These are phyloP conservation scores for Scenedesmus sp. DNA, from an alignment of 163 green algal genomes.

Conservation along the genomic window DNA sequence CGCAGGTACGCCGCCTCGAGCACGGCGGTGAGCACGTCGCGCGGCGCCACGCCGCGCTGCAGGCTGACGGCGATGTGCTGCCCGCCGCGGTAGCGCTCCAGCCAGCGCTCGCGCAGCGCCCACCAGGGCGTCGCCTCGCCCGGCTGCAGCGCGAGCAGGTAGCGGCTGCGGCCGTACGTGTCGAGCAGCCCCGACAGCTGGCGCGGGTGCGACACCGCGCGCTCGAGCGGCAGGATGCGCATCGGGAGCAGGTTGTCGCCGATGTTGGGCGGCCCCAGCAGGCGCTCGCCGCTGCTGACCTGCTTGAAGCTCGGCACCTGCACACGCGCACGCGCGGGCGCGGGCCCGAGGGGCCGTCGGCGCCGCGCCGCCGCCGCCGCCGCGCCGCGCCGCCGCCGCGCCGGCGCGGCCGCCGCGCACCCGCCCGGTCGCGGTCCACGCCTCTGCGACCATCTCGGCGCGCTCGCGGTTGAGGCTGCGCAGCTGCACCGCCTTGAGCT, in stretches of 20 bases:
- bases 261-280: constrained; percentile 64
- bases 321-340: background rate
- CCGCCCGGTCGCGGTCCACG: constrained; percentile 67
- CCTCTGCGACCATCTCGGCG: constrained; percentile 84
- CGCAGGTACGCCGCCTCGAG: constrained; percentile 64
- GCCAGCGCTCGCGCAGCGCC: constrained; percentile 21
- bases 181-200: constrained; percentile 55
- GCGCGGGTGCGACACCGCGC: constrained; percentile 16
- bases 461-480: constrained; percentile 91
- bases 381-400: too few relatives aligned
- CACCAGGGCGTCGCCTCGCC: background rate
- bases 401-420: too few relatives aligned
- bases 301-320: constrained; percentile 34
- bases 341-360: too few relatives aligned
- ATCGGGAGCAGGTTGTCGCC: constrained; percentile 63
- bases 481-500: constrained; percentile 84
- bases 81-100: constrained; percentile 12
- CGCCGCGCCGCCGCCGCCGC: background rate
- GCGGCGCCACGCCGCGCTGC: constrained; percentile 35
- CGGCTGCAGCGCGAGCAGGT: constrained; percentile 54
- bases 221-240: constrained; percentile 58
- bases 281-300: constrained; percentile 62
- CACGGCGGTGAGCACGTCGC: constrained; percentile 63
- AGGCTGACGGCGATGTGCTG: constrained; percentile 34
- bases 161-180: constrained; percentile 50